Percentiles rank a stretch among this genome's conserved stretches.
phyloP scores from a whole-genome alignment of 73 alveolate species.

The Paraurostyla sp. region DNA sequence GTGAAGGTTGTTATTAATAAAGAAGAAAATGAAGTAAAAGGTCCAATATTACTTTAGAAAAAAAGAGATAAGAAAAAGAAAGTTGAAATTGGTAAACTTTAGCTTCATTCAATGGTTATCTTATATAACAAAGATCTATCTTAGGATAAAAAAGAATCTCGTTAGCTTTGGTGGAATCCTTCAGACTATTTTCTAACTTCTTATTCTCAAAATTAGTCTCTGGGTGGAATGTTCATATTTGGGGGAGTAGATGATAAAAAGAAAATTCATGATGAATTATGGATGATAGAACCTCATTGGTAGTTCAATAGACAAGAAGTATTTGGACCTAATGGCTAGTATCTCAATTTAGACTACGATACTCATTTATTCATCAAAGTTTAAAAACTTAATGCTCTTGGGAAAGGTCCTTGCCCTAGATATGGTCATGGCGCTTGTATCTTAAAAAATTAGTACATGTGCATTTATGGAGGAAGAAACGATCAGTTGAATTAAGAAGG shows the following conservation, averaged over 20 bases:
- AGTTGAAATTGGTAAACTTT: not conserved
- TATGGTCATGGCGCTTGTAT: slow-evolving; percentile 49
- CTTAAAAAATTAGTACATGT: not conserved
- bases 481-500: not conserved
- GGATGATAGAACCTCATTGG: slow-evolving; percentile 29
- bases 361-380: not conserved
- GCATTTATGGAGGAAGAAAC: slow-evolving; percentile 45
- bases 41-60: not conserved
- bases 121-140: not conserved
- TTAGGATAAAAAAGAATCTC: not conserved
- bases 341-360: not conserved
- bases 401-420: slow-evolving; percentile 29
- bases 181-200: not conserved
- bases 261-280: not conserved
- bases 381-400: not conserved
- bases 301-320: not conserved
- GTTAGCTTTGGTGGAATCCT: slow-evolving; percentile 1
- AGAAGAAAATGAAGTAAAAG: not conserved
- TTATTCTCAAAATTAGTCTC: not conserved
- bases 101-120: too few relatives aligned
- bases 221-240: slow-evolving; percentile 30
- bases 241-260: slow-evolving; percentile 46
- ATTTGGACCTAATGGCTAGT: slow-evolving; percentile 3
- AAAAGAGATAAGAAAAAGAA: not conserved
- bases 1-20: not conserved